These are phyloP conservation scores for Lachnellula hyalina DNA, from an alignment of 2,329 filamentous ascomycete genomes.

Conservation along the genomic window DNA sequence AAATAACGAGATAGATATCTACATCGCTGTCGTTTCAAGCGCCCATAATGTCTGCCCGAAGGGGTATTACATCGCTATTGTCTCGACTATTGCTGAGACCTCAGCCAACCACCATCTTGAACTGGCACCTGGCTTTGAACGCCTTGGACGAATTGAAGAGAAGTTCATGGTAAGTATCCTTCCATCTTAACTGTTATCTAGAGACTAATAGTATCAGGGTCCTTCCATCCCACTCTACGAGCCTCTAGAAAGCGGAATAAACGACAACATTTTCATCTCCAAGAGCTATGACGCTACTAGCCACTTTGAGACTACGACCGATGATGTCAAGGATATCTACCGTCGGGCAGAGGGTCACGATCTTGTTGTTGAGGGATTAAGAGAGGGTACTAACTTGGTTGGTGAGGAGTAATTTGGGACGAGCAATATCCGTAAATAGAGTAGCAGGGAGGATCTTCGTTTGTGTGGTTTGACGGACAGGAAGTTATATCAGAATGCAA, in stretches of 20 bases:
- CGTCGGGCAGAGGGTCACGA: constrained; percentile 66
- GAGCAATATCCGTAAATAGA: background rate
- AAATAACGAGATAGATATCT: constrained; percentile 64
- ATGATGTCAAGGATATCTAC: constrained; percentile 95
- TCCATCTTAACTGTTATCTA: background rate
- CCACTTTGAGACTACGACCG: constrained; percentile 89
- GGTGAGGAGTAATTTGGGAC: constrained; percentile 55
- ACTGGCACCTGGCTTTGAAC: constrained; percentile 85
- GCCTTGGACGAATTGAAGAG: constrained; percentile 90
- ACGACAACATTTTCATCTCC: constrained; percentile 93
- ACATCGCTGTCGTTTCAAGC: constrained; percentile 91
- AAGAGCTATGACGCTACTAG: constrained; percentile 98
- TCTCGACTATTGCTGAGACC: constrained; percentile 93
- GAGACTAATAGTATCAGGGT: constrained; percentile 41
- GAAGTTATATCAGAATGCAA: background rate
- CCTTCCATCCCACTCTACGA: constrained; percentile 91
- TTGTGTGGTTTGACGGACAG: background rate
- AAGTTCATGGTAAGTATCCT: constrained; percentile 74
- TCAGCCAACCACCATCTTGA: constrained; percentile 92
- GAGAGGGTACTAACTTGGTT: constrained; percentile 62
- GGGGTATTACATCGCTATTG: constrained; percentile 98
- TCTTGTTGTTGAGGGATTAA: constrained; percentile 60
- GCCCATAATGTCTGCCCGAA: constrained; percentile 98
- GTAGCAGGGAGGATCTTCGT: background rate
- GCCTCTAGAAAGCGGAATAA: constrained; percentile 73